A percentile compares a stretch with the other conserved stretches of the same genome.
phyloP scores from a whole-genome alignment of 768 basidiomycete genomes.

The Lentinus tigrinus region DNA sequence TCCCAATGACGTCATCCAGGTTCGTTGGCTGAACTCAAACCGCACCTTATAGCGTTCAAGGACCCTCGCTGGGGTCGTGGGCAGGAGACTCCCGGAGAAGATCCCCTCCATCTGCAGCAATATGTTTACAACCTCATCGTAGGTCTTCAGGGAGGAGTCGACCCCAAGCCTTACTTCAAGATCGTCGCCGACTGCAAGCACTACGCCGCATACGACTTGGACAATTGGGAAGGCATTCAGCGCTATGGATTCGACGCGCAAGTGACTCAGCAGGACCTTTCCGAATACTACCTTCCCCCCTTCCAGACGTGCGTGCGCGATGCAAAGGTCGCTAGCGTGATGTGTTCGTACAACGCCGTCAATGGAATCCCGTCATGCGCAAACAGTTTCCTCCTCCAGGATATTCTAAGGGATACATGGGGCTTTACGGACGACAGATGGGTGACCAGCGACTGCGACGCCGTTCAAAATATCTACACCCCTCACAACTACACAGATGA shows the following conservation, averaged over 20 bases:
- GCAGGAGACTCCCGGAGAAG: slow-evolving; percentile 63
- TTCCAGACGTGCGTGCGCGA: slow-evolving; percentile 64
- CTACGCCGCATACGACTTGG: slow-evolving; percentile 58
- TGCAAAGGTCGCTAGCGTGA: slow-evolving; percentile 56
- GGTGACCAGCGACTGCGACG: slow-evolving; percentile 60
- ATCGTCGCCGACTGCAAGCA: slow-evolving; percentile 61
- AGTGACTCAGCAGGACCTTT: slow-evolving; percentile 54
- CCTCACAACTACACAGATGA: slow-evolving; percentile 48
- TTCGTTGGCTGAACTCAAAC: neutral
- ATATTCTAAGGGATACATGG: slow-evolving; percentile 50
- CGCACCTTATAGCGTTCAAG: slow-evolving; percentile 39
- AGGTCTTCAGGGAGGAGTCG: slow-evolving; percentile 57
- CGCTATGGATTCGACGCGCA: slow-evolving; percentile 53
- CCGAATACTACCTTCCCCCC: slow-evolving; percentile 53
- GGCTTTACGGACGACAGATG: slow-evolving; percentile 49
- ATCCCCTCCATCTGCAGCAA: slow-evolving; percentile 50
- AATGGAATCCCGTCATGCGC: slow-evolving; percentile 60
- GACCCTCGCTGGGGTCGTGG: slow-evolving; percentile 65
- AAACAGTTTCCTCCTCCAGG: slow-evolving; percentile 50
- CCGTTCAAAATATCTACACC: slow-evolving; percentile 48
- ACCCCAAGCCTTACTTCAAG: slow-evolving; percentile 50
- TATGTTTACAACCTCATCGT: slow-evolving; percentile 55
- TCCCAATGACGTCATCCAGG: neutral
- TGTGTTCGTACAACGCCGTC: slow-evolving; percentile 65
- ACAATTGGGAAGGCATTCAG: slow-evolving; percentile 51